phyloP scores from a whole-genome alignment of 2,329 filamentous ascomycete genomes.

The Sporothrix sp. region DNA sequence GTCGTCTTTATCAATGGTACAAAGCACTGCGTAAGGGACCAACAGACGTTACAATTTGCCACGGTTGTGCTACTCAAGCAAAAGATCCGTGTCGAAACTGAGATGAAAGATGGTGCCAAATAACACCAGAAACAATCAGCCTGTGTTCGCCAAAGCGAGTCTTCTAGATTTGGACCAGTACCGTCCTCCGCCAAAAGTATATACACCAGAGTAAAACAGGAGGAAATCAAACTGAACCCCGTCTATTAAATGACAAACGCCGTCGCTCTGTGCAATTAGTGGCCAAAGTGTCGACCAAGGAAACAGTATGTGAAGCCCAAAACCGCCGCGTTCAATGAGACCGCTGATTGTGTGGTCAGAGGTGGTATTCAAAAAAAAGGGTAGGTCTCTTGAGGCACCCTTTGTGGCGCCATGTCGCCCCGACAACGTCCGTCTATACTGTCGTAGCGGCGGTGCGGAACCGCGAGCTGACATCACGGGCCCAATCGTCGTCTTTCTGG shows the following conservation, averaged over 20 bases:
- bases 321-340: not conserved
- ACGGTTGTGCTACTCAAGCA: too few species aligned
- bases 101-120: too few species aligned
- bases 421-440: not conserved
- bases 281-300: not conserved
- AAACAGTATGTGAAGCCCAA: not conserved
- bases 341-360: not conserved
- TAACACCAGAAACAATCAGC: too few species aligned
- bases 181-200: not conserved
- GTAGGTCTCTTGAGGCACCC: too few species aligned
- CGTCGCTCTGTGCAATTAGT: constrained; percentile 11
- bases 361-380: too few species aligned
- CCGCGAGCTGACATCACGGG: constrained; percentile 42
- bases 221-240: constrained; percentile 1
- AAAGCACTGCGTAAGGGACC: too few species aligned
- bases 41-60: too few species aligned
- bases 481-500: constrained; percentile 56
- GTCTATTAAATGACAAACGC: constrained; percentile 7
- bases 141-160: not conserved
- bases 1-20: too few species aligned
- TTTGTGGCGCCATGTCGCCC: not conserved
- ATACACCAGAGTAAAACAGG: not conserved
- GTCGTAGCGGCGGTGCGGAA: constrained; percentile 18
- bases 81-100: too few species aligned
- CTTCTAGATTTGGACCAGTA: not conserved